Base-by-base conservation (phyloP, 345 rosid genomes). In the Populus pruinosa region DNA sequence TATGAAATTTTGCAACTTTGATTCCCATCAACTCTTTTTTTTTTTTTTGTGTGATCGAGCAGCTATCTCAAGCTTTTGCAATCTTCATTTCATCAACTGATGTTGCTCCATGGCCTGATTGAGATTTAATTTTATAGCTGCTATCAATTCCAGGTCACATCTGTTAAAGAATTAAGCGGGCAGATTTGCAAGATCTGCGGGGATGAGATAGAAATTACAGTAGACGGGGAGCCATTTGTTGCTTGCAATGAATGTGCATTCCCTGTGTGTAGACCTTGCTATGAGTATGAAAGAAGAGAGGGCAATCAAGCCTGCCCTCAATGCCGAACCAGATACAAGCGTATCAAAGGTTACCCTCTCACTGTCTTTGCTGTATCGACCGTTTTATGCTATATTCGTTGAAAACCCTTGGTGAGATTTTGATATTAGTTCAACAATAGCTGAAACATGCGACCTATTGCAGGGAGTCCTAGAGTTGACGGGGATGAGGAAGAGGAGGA, bases 181-280 rank as follows among this genome's bases (percentile, higher is more conserved):
- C 94, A 91, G 77, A 86, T 86, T 78, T 94, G 98, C 82, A 96
- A 92, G 90, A 94, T 94, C 80, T 94, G 98, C 82, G 93, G 93
- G 35, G 98, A 94, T 85, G 96, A 92, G 85, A 85, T 94, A 23
- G 97, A 91, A 80, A 27, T 92, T 23, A 83, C 85, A 1, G 89
- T 43, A 41, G 88, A 86, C 69, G 97, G 97, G 64, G 98, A 94
- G 82, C 91, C 90, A 33, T 92, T 94, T 85, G 93, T 94, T 86
- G 98, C 97, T 7, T 94, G 98, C 87, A 91, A 94, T 75, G 98
- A 94, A 83, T 94, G 97, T 89, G 98, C 97, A 61, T 94, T 94
- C 88, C 98, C 98, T 43, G 93, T 94, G 21, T 94, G 98, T 81
- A 87, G 97, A 83, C 82, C 88, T 82, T 94, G 98, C 81, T 94